These are phyloP conservation scores for Suillus cothurnatus DNA, from an alignment of 768 basidiomycete species.

Conservation along the genomic window DNA sequence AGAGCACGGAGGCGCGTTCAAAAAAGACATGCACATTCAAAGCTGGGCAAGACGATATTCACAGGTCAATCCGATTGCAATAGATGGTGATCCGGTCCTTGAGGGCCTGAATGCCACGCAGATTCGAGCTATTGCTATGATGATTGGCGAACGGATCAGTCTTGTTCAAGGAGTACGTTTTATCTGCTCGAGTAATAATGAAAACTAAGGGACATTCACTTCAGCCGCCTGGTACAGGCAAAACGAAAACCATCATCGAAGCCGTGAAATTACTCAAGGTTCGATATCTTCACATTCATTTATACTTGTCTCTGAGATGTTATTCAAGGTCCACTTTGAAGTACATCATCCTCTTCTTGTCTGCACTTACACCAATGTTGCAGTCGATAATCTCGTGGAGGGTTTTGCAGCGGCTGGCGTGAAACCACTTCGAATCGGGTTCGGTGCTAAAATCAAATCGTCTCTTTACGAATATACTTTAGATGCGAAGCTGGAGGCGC, in stretches of 20 bases:
- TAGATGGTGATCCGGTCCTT: slow-evolving; percentile 81
- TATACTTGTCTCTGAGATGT: background rate
- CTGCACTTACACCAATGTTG: slow-evolving; percentile 93
- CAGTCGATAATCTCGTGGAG: slow-evolving; percentile 88
- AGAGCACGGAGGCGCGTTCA: slow-evolving; percentile 53
- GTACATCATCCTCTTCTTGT: slow-evolving; percentile 84
- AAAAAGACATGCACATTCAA: slow-evolving; percentile 71
- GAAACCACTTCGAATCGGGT: slow-evolving; percentile 78
- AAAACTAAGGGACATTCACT: background rate
- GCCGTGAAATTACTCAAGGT: slow-evolving; percentile 80
- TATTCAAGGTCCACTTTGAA: slow-evolving; percentile 67
- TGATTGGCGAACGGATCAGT: slow-evolving; percentile 79
- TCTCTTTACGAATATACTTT: slow-evolving; percentile 61
- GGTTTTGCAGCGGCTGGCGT: slow-evolving; percentile 63
- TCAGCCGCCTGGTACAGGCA: slow-evolving; percentile 91
- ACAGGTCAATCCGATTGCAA: slow-evolving; percentile 52
- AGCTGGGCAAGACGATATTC: slow-evolving; percentile 82
- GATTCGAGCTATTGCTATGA: slow-evolving; percentile 78
- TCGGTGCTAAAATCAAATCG: slow-evolving; percentile 56
- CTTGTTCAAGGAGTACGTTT: slow-evolving; percentile 82
- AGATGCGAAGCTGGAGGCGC: slow-evolving; percentile 61
- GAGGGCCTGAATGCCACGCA: slow-evolving; percentile 73
- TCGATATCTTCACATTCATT: background rate
- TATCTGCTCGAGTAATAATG: background rate
- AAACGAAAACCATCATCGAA: slow-evolving; percentile 92